Evolutionary conservation across 2,329 filamentous ascomycete species (phyloP).

Genomic region (Domatiomyces catenatus): DNA sequence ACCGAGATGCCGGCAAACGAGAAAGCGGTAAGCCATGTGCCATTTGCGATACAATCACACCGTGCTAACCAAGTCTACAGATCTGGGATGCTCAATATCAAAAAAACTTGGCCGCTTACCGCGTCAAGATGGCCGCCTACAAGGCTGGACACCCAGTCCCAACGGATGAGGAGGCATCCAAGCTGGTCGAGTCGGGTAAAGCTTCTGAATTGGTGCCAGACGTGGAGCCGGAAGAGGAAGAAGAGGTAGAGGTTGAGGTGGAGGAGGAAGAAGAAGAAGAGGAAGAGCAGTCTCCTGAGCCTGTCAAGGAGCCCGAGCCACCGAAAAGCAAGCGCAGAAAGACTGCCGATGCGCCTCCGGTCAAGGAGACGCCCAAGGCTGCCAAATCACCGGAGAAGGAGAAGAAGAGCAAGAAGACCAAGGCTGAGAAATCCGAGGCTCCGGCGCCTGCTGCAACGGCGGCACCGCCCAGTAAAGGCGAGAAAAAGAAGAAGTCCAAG

Average conservation of each 20-base stretch:
- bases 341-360: conserved; percentile 23
- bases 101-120: conserved; percentile 41
- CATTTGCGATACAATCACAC: not conserved
- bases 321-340: conserved; percentile 31
- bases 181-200: conserved; percentile 27
- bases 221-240: conserved; percentile 21
- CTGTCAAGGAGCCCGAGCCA: conserved; percentile 29
- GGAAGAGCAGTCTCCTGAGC: conserved; percentile 23
- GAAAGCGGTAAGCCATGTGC: conserved; percentile 42
- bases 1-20: conserved; percentile 57
- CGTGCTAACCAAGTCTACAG: conserved; percentile 19
- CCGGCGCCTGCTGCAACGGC: not conserved
- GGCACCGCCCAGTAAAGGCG: conserved; percentile 11
- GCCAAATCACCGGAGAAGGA: conserved; percentile 23
- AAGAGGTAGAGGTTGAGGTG: conserved; percentile 21
- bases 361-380: conserved; percentile 25
- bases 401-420: conserved; percentile 32
- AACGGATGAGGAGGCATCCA: conserved; percentile 30
- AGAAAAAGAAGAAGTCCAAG: conserved; percentile 16
- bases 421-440: conserved; percentile 25
- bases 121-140: conserved; percentile 41
- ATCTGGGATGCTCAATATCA: conserved; percentile 44
- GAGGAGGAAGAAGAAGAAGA: conserved; percentile 22
- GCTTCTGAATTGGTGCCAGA: conserved; percentile 12
- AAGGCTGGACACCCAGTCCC: conserved; percentile 34